These are phyloP conservation scores for Aspergillus spinulosporus DNA, from an alignment of 2,329 filamentous ascomycete genomes.

Conservation along the genomic window DNA sequence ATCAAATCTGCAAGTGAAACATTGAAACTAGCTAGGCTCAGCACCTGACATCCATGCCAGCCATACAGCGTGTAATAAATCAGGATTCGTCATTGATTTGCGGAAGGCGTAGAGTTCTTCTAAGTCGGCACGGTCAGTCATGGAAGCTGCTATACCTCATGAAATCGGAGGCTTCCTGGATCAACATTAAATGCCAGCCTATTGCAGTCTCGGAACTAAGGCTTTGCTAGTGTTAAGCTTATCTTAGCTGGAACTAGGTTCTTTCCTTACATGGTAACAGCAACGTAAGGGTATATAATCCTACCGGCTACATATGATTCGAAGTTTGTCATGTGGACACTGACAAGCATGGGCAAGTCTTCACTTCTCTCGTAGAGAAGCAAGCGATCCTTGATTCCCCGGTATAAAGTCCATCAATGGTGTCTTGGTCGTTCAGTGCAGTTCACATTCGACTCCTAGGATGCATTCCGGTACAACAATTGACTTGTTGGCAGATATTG, in stretches of 20 bases:
- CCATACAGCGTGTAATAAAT: neutral
- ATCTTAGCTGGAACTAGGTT: constrained; percentile 3
- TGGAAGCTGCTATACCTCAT: neutral
- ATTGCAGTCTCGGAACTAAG: neutral
- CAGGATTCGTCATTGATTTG: neutral
- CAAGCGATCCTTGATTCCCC: neutral
- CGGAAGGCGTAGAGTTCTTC: neutral
- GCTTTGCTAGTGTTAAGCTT: constrained; percentile 7
- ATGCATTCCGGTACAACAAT: too few species aligned
- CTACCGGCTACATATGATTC: neutral
- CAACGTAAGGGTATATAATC: neutral
- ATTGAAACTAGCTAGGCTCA: neutral
- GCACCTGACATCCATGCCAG: neutral
- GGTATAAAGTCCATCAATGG: neutral
- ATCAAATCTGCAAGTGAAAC: neutral
- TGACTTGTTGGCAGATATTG: too few species aligned
- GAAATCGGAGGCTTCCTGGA: neutral
- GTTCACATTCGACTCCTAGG: too few species aligned
- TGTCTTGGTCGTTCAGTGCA: too few species aligned
- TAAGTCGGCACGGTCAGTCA: neutral
- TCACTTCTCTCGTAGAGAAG: neutral
- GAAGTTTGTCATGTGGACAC: neutral
- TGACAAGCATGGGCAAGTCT: neutral
- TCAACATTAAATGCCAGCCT: neutral
- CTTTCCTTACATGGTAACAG: neutral